These are phyloP conservation scores for Sphagnum fallax DNA, from an alignment of 228 moss, liverwort and hornwort genomes.

Conservation along the genomic window DNA sequence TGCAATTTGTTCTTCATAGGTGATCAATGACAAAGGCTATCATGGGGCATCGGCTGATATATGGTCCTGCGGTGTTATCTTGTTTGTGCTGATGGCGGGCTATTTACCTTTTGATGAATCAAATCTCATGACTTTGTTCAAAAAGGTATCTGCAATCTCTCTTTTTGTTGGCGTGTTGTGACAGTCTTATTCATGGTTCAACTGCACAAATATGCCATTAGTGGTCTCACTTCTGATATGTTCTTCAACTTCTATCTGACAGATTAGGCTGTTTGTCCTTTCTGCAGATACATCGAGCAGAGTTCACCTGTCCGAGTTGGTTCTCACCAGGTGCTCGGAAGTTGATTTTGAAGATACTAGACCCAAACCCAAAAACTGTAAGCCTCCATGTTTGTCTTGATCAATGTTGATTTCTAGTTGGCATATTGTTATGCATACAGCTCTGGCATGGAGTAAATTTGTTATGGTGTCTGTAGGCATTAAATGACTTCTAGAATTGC, in stretches of 20 bases:
- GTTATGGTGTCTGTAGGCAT: too few relatives aligned
- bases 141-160: conserved; percentile 38
- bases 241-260: neutral
- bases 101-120: conserved; percentile 92
- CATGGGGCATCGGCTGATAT: conserved; percentile 85
- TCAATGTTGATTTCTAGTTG: too few relatives aligned
- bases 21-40: conserved; percentile 92
- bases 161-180: too few relatives aligned
- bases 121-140: conserved; percentile 88
- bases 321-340: conserved; percentile 82
- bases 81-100: conserved; percentile 93
- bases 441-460: too few relatives aligned
- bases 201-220: too few relatives aligned
- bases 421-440: too few relatives aligned
- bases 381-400: conserved; percentile 5
- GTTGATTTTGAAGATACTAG: conserved; percentile 85
- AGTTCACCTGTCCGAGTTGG: conserved; percentile 81
- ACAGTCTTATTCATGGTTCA: too few relatives aligned
- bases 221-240: neutral
- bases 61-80: conserved; percentile 96
- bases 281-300: conserved; percentile 85
- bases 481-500: too few relatives aligned
- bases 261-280: neutral
- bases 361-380: conserved; percentile 86
- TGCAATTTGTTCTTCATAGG: conserved; percentile 26